Evolutionary conservation across 306 rosid species (phyloP).

Genomic region (Vigna radiata): DNA sequence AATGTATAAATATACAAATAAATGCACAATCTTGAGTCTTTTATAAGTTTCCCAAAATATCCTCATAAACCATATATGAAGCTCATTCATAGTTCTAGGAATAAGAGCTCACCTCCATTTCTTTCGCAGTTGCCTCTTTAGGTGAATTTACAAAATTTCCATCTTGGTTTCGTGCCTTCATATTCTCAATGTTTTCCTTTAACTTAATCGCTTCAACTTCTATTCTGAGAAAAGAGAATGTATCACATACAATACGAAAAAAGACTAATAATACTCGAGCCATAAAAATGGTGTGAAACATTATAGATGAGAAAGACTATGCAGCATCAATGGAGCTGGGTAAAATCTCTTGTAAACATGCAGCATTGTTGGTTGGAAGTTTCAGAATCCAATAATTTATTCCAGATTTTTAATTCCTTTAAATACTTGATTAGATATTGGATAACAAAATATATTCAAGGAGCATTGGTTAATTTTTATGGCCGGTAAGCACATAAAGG

Average conservation of each 20-base stretch:
- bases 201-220: conserved; percentile 75
- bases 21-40: conserved; percentile 33
- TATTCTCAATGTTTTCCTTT: conserved; percentile 69
- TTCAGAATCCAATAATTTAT: conserved; percentile 10
- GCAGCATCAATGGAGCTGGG: conserved; percentile 16
- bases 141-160: conserved; percentile 47
- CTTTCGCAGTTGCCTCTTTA: conserved; percentile 38
- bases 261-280: conserved; percentile 20
- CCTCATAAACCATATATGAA: conserved; percentile 14
- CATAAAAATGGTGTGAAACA: conserved; percentile 30
- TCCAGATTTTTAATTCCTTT: conserved; percentile 2
- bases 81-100: not conserved
- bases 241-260: conserved; percentile 43
- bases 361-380: conserved; percentile 17
- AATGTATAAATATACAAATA: not conserved
- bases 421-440: conserved; percentile 12
- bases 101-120: conserved; percentile 55
- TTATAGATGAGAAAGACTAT: conserved; percentile 35
- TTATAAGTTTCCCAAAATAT: conserved; percentile 11
- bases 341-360: conserved; percentile 3
- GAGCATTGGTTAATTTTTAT: conserved; percentile 2
- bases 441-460: conserved; percentile 20
- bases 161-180: conserved; percentile 46
- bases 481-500: conserved; percentile 17
- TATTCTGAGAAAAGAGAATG: conserved; percentile 71